Conservation (phyloP, 1,284 basidiomycete species). For the Moniliophthora roreri region DNA sequence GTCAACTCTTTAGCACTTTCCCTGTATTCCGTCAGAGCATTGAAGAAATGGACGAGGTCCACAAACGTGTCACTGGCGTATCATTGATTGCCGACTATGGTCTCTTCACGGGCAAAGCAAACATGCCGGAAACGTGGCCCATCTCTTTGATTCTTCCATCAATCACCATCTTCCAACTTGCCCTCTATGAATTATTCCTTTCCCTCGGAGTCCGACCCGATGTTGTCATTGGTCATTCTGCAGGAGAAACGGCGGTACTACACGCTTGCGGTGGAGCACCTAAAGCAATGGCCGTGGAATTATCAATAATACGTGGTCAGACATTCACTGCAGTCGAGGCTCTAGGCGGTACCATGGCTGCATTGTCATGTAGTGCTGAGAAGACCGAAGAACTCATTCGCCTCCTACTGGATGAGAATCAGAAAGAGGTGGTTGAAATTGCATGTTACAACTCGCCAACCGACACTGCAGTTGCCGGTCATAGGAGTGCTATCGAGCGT, state of each 20-base stretch:
- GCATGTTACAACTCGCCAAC: slow-evolving; percentile 33
- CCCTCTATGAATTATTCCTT: slow-evolving; percentile 33
- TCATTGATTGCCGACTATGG: slow-evolving; percentile 27
- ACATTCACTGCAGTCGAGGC: slow-evolving; percentile 27
- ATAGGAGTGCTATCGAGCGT: slow-evolving; percentile 23
- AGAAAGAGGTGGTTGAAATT: slow-evolving; percentile 25
- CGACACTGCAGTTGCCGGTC: slow-evolving; percentile 33
- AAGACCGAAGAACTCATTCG: slow-evolving; percentile 25
- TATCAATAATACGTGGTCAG: slow-evolving; percentile 19
- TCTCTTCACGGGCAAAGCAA: slow-evolving; percentile 3
- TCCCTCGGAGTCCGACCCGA: slow-evolving; percentile 30
- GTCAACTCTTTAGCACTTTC: slow-evolving; percentile 29
- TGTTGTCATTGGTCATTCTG: slow-evolving; percentile 38
- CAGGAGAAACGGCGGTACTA: slow-evolving; percentile 38
- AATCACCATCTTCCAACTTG: slow-evolving; percentile 38
- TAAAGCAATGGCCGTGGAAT: slow-evolving; percentile 25
- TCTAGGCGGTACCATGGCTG: slow-evolving; percentile 33
- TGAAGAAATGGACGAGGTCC: slow-evolving; percentile 27
- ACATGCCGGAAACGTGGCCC: slow-evolving; percentile 30
- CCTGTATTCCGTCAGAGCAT: slow-evolving; percentile 32
- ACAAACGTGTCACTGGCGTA: slow-evolving; percentile 23
- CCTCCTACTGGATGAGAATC: slow-evolving; percentile 2
- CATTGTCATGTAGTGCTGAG: slow-evolving; percentile 27
- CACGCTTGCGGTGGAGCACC: slow-evolving; percentile 30
- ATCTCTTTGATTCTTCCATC: slow-evolving; percentile 29